These are phyloP conservation scores for Haplosporangium sp. DNA, from an alignment of 371 early-diverging fungal species.

Conservation along the genomic window DNA sequence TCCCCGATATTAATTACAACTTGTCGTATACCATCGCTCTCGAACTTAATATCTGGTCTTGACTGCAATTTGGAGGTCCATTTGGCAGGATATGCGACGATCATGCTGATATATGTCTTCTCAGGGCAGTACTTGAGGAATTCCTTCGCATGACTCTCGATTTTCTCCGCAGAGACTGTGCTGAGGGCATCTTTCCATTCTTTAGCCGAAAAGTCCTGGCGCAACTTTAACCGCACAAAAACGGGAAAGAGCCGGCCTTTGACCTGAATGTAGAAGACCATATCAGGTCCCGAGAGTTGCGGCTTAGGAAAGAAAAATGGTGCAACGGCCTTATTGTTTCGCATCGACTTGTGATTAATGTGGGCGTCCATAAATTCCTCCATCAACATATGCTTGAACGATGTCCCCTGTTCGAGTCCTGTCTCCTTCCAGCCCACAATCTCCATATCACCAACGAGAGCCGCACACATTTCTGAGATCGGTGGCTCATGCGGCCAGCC, in stretches of 20 bases:
- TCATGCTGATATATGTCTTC: slow-evolving; percentile 22
- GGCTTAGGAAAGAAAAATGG: slow-evolving; percentile 12
- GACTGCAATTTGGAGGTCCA: slow-evolving; percentile 13
- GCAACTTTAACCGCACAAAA: slow-evolving; percentile 20
- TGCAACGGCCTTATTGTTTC: slow-evolving; percentile 11
- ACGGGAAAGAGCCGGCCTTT: slow-evolving; percentile 13
- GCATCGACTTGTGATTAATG: slow-evolving; percentile 18
- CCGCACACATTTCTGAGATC: slow-evolving; percentile 20
- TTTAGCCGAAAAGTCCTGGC: slow-evolving; percentile 4
- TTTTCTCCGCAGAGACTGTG: slow-evolving; percentile 15
- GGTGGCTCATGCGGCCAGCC: slow-evolving; percentile 17
- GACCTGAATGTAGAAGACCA: slow-evolving; percentile 31
- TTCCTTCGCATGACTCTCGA: slow-evolving; percentile 5
- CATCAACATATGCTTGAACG: slow-evolving; percentile 10
- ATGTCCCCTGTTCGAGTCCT: slow-evolving; percentile 16
- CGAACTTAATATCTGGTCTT: too few species aligned
- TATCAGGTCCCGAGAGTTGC: slow-evolving; percentile 25
- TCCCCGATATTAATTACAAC: too few species aligned
- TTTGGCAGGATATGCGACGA: slow-evolving; percentile 24
- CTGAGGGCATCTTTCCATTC: slow-evolving; percentile 6
- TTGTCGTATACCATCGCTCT: too few species aligned
- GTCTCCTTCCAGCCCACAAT: slow-evolving; percentile 37
- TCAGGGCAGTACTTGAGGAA: slow-evolving; percentile 21
- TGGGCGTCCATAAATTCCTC: slow-evolving; percentile 34
- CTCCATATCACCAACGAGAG: slow-evolving; percentile 15